Evolutionary conservation across 2,329 filamentous ascomycete genomes (phyloP).

Genomic region (Trichophyton rubrum): DNA sequence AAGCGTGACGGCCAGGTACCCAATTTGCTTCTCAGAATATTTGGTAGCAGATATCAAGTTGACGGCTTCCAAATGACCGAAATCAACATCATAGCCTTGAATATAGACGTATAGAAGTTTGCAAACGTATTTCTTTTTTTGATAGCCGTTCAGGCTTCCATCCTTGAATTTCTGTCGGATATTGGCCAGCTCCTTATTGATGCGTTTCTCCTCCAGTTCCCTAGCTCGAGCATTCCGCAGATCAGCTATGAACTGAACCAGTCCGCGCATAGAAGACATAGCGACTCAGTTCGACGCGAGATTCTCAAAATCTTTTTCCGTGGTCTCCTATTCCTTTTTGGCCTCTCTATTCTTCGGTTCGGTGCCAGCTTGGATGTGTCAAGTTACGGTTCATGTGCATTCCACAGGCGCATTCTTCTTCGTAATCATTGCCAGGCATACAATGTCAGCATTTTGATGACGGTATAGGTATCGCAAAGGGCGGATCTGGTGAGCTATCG

Average conservation of each 20-base stretch:
- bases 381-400: conserved; percentile 6
- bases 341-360: background rate
- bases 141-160: conserved; percentile 84
- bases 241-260: conserved; percentile 98
- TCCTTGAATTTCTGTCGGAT: conserved; percentile 98
- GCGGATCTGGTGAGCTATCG: background rate
- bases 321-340: background rate
- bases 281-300: conserved; percentile 8
- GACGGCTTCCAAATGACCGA: conserved; percentile 94
- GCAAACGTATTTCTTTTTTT: conserved; percentile 99
- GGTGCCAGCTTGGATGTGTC: conserved; percentile 4
- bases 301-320: background rate
- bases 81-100: conserved; percentile 96
- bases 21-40: conserved; percentile 99
- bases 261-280: conserved; percentile 48
- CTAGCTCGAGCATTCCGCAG: conserved; percentile 86
- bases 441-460: conserved; percentile 1
- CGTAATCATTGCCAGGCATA: conserved; percentile 1
- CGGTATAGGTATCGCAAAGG: too few relatives aligned
- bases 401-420: conserved; percentile 6
- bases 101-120: conserved; percentile 99
- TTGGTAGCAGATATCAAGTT: conserved; percentile 94
- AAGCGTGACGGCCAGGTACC: conserved; percentile 91
- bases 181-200: conserved; percentile 98
- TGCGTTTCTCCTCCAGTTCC: conserved; percentile 95